Percentiles rank a stretch among this genome's conserved stretches.
These are phyloP conservation scores for Podosphaera fusca DNA, from an alignment of 2,329 filamentous ascomycete genomes.

Conservation along the genomic window DNA sequence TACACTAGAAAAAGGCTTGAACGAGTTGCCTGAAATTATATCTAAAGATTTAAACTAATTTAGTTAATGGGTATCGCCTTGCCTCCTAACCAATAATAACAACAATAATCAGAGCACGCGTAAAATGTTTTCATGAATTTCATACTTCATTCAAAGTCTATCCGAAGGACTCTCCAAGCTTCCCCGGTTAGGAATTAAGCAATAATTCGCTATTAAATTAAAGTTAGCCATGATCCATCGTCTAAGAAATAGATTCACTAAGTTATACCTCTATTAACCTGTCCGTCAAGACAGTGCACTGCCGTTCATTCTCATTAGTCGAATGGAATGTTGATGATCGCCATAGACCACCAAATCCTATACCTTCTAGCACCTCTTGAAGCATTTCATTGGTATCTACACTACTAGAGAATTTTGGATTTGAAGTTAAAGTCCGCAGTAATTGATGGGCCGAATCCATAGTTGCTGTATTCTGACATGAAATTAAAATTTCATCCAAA, in stretches of 20 bases:
- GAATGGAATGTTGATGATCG: conserved; percentile 18
- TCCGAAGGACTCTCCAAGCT: background rate
- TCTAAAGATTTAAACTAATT: background rate
- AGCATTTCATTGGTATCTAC: conserved; percentile 26
- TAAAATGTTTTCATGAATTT: background rate
- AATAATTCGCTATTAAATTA: background rate
- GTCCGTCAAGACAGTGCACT: conserved; percentile 11
- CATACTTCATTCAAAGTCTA: background rate
- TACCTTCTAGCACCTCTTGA: conserved; percentile 29
- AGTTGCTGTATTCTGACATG: conserved; percentile 36
- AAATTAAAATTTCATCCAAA: conserved; percentile 33
- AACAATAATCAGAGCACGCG: background rate
- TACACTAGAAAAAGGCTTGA: too few species aligned
- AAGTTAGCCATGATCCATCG: background rate
- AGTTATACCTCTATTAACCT: conserved; percentile 8
- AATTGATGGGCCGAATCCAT: conserved; percentile 37
- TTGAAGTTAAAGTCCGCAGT: conserved; percentile 33
- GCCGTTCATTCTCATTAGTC: conserved; percentile 13
- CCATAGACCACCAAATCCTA: conserved; percentile 42
- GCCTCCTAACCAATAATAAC: background rate
- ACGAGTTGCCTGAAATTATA: background rate
- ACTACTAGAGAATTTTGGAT: conserved; percentile 25
- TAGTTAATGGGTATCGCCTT: background rate
- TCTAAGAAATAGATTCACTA: background rate
- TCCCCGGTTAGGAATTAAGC: background rate